Evolutionary conservation across 257 asterid species (phyloP).

Genomic region (Datura wrightii): DNA sequence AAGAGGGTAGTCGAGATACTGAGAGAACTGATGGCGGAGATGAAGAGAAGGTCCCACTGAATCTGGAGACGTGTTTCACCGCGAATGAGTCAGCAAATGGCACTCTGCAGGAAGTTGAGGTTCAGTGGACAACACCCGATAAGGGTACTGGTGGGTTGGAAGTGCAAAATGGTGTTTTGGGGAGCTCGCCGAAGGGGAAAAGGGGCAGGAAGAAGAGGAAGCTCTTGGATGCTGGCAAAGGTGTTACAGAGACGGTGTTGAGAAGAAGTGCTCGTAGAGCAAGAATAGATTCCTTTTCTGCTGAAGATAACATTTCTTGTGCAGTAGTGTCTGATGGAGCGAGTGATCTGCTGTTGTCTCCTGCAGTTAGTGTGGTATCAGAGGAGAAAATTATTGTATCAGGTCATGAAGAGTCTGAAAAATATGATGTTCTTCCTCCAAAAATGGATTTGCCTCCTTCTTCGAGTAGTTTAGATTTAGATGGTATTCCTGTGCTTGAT

Average conservation of each 20-base stretch:
- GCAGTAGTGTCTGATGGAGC: slow-evolving; percentile 45
- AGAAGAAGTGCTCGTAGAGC: slow-evolving; percentile 93
- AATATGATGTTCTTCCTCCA: slow-evolving; percentile 52
- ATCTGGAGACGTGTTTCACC: slow-evolving; percentile 5
- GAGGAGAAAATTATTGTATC: slow-evolving; percentile 51
- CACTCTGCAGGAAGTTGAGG: slow-evolving; percentile 34
- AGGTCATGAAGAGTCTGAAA: slow-evolving; percentile 42
- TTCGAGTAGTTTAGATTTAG: slow-evolving; percentile 60
- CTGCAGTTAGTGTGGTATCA: slow-evolving; percentile 63
- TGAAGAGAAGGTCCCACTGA: slow-evolving; percentile 24
- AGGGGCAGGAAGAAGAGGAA: slow-evolving; percentile 67
- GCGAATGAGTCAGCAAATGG: slow-evolving; percentile 11
- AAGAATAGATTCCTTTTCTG: slow-evolving; percentile 47
- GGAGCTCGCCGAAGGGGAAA: slow-evolving; percentile 47
- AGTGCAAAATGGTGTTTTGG: slow-evolving; percentile 45
- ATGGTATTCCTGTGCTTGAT: slow-evolving; percentile 70
- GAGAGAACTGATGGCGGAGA: slow-evolving; percentile 21
- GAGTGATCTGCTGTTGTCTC: slow-evolving; percentile 55
- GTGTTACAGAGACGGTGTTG: slow-evolving; percentile 64
- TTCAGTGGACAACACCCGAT: slow-evolving; percentile 28
- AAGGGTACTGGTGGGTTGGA: slow-evolving; percentile 35
- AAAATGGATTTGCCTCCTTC: slow-evolving; percentile 79
- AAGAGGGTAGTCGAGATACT: slow-evolving; percentile 12
- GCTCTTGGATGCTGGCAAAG: slow-evolving; percentile 37
- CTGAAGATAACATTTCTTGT: slow-evolving; percentile 48